Conservation (phyloP, 345 rosid genomes). For the Balakata baccata region DNA sequence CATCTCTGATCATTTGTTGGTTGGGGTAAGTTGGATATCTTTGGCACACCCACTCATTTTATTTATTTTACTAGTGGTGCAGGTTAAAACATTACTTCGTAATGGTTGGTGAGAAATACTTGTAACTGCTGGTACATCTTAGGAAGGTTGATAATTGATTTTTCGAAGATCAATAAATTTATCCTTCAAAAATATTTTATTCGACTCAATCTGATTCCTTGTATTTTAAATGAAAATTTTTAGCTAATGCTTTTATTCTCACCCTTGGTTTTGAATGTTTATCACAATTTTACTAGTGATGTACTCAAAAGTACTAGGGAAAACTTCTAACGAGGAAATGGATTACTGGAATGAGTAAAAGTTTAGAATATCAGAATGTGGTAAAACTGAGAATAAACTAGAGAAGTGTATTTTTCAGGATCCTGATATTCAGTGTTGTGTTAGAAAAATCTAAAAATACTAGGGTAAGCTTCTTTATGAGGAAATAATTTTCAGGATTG, state of each 20-base stretch:
- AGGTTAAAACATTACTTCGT: not conserved
- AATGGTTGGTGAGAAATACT: not conserved
- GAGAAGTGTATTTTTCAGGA: not conserved
- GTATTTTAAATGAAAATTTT: not conserved
- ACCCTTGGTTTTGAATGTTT: not conserved
- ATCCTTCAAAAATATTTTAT: not conserved
- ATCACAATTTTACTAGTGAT: not conserved
- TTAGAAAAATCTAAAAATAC: not conserved
- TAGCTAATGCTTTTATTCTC: not conserved
- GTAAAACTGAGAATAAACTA: not conserved
- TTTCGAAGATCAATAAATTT: not conserved
- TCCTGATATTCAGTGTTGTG: no score
- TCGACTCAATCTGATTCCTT: not conserved
- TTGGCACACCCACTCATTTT: not conserved
- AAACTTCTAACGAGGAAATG: no score
- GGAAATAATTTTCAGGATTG: not conserved
- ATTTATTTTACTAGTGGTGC: not conserved
- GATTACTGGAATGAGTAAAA: no score
- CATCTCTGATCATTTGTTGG: conserved; percentile 56
- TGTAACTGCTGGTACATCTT: not conserved
- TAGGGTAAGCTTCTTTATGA: not conserved
- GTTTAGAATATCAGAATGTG: no score
- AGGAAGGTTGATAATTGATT: no score
- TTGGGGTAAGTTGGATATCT: conserved; percentile 63
- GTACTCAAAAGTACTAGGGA: no score